A percentile compares a stretch with the other conserved stretches of the same genome.
Conservation (phyloP, 2,329 filamentous ascomycete species). For the Colletotrichum brevisporum region DNA sequence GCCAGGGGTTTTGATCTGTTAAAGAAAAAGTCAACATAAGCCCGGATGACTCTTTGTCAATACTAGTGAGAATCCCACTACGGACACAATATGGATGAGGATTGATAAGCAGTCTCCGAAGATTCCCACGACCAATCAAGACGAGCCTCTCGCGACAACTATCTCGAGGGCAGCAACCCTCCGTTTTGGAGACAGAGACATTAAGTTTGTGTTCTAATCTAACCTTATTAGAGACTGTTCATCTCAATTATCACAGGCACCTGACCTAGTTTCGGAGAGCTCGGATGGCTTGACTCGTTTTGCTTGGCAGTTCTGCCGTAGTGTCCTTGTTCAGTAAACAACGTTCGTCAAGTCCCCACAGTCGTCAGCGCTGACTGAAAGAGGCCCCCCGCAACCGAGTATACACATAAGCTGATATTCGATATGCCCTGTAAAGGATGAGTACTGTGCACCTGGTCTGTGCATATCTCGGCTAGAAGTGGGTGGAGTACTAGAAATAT, state of each 20-base stretch:
- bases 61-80: too few relatives aligned
- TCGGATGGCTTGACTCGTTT: slow-evolving; percentile 12
- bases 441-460: too few relatives aligned
- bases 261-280: neutral
- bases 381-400: neutral
- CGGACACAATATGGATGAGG: too few relatives aligned
- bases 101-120: too few relatives aligned
- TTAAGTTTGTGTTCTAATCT: neutral
- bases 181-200: neutral
- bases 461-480: too few relatives aligned
- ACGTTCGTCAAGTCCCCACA: neutral
- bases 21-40: neutral
- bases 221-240: neutral
- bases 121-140: neutral
- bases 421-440: too few relatives aligned
- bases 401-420: too few relatives aligned
- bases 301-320: neutral
- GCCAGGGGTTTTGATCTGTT: neutral
- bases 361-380: slow-evolving; percentile 4
- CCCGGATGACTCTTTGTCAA: too few relatives aligned
- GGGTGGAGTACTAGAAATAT: too few relatives aligned
- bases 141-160: neutral
- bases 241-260: neutral
- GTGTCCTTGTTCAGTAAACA: neutral
- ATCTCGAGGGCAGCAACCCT: neutral